phyloP scores from a whole-genome alignment of 805 yeast genomes.

The Wickerhamiella spandovensis region DNA sequence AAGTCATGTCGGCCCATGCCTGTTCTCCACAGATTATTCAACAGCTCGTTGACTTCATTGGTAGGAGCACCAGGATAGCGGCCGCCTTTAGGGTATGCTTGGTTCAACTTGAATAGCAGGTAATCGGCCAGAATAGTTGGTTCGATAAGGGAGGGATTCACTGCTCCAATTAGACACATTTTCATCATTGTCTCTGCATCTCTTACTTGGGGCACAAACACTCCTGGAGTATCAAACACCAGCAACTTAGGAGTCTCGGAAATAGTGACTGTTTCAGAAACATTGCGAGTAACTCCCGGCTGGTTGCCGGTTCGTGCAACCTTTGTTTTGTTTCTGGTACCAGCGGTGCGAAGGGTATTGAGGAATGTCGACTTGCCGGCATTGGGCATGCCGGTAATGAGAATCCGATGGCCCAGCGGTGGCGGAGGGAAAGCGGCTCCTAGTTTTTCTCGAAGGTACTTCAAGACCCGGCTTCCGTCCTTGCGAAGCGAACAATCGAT shows the following conservation, averaged over 20 bases:
- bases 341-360: slow-evolving; percentile 49
- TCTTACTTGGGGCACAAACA: slow-evolving; percentile 62
- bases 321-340: slow-evolving; percentile 29
- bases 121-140: slow-evolving; percentile 82
- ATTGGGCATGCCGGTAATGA: slow-evolving; percentile 92
- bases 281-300: slow-evolving; percentile 79
- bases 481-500: slow-evolving; percentile 42
- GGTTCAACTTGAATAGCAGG: slow-evolving; percentile 56
- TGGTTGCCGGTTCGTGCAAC: slow-evolving; percentile 77
- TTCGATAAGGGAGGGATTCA: slow-evolving; percentile 55
- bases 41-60: slow-evolving; percentile 13
- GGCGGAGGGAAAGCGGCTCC: slow-evolving; percentile 43
- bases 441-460: slow-evolving; percentile 31
- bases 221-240: slow-evolving; percentile 88
- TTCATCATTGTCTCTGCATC: slow-evolving; percentile 59
- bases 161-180: slow-evolving; percentile 61
- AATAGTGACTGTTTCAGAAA: slow-evolving; percentile 63
- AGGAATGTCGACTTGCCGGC: slow-evolving; percentile 91
- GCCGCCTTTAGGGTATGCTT: slow-evolving; percentile 13
- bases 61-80: slow-evolving; percentile 15
- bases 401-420: slow-evolving; percentile 64
- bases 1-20: slow-evolving; percentile 1
- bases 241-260: slow-evolving; percentile 45
- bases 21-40: slow-evolving; percentile 6
- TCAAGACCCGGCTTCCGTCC: slow-evolving; percentile 40